Evolutionary conservation across 768 basidiomycete genomes (phyloP).

Genomic region (Chlorophyllum brunneum): DNA sequence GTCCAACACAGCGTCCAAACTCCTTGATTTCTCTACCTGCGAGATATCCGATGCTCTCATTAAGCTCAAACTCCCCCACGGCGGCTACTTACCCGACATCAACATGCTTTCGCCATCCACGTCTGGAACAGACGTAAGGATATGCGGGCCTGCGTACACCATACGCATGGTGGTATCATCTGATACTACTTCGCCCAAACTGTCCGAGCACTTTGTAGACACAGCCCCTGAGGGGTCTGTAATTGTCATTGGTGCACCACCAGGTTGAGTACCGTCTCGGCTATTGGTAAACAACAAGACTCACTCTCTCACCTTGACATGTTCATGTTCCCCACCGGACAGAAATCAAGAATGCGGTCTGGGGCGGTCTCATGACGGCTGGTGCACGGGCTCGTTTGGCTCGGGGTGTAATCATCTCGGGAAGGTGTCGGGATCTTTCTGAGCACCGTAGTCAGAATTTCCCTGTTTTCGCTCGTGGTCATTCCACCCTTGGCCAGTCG

Average conservation of each 20-base stretch:
- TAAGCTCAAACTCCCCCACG: conserved; percentile 67
- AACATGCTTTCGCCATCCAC: conserved; percentile 47
- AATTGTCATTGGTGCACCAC: conserved; percentile 72
- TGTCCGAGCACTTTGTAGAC: conserved; percentile 79
- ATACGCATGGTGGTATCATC: conserved; percentile 72
- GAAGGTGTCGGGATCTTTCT: conserved; percentile 78
- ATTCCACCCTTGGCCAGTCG: conserved; percentile 83
- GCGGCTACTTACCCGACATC: conserved; percentile 82
- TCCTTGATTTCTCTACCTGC: conserved; percentile 58
- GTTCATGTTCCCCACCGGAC: neutral
- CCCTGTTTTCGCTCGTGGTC: conserved; percentile 78
- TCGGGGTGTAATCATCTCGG: conserved; percentile 76
- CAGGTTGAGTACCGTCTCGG: conserved; percentile 39
- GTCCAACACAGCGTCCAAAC: conserved; percentile 18
- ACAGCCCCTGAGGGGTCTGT: conserved; percentile 60
- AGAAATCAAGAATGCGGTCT: conserved; percentile 80
- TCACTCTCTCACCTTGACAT: neutral
- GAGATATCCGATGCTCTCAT: conserved; percentile 88
- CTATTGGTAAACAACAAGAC: neutral
- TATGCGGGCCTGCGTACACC: conserved; percentile 82
- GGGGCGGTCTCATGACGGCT: conserved; percentile 91
- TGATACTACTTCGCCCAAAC: conserved; percentile 58
- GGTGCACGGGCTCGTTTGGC: conserved; percentile 72
- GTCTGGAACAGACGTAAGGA: conserved; percentile 25
- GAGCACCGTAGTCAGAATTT: conserved; percentile 71